Evolutionary conservation across 768 basidiomycete genomes (phyloP).

Genomic region (Trametes maxima): DNA sequence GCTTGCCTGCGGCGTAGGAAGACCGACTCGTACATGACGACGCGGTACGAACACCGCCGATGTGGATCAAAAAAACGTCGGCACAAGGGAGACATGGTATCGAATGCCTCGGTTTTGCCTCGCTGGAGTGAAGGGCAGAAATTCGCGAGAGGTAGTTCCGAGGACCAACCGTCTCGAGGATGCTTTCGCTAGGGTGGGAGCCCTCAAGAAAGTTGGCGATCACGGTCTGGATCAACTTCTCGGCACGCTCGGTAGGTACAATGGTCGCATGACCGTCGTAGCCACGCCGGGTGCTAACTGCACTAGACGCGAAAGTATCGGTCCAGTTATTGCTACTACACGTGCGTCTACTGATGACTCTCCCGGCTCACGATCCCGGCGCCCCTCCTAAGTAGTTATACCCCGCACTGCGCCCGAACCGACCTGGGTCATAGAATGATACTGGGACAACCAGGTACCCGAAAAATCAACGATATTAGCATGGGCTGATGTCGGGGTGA

Average conservation of each 20-base stretch:
- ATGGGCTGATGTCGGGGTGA: no score
- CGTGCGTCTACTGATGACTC: no score
- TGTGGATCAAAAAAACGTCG: neutral
- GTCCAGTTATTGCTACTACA: no score
- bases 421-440: no score
- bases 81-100: neutral
- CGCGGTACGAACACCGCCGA: neutral
- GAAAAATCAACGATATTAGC: no score
- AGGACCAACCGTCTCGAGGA: slow-evolving; percentile 19
- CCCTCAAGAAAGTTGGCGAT: neutral
- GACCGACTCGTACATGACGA: no score
- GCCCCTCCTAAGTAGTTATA: no score
- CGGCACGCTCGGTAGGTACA: slow-evolving; percentile 8
- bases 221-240: slow-evolving; percentile 2
- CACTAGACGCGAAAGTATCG: no score
- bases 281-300: neutral
- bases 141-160: slow-evolving; percentile 14
- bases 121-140: neutral
- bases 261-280: neutral
- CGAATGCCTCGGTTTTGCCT: neutral
- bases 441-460: no score
- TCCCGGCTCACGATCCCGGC: no score
- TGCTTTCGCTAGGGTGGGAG: neutral
- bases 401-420: no score
- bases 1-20: no score